phyloP scores from a whole-genome alignment of 2,329 filamentous ascomycete genomes.

The Fusarium humuli region DNA sequence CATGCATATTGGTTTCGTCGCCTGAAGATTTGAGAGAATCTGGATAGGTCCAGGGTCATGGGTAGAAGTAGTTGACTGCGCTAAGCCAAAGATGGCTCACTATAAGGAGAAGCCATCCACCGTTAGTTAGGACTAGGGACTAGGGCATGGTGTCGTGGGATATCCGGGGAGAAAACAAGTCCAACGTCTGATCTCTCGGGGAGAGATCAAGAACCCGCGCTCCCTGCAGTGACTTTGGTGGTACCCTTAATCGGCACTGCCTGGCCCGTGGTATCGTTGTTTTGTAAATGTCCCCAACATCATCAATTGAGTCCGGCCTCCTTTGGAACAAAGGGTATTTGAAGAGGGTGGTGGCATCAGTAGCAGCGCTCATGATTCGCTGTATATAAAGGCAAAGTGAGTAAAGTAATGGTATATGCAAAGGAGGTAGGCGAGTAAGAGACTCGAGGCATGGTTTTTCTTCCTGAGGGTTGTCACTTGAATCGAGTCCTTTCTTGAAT shows the following conservation, averaged over 20 bases:
- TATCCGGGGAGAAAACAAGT: conserved; percentile 44
- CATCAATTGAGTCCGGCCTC: background rate
- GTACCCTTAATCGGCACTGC: conserved; percentile 3
- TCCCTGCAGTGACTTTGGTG: conserved; percentile 36
- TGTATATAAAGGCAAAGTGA: background rate
- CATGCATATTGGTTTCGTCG: conserved; percentile 12
- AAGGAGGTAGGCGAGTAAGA: conserved; percentile 8
- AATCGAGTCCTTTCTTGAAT: background rate
- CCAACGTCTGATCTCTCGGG: conserved; percentile 16
- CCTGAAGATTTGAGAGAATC: conserved; percentile 1
- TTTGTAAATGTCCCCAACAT: conserved; percentile 11
- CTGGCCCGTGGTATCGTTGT: background rate
- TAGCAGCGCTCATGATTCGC: conserved; percentile 10
- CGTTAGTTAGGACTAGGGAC: conserved; percentile 24
- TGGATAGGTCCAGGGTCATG: background rate
- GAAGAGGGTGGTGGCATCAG: conserved; percentile 4
- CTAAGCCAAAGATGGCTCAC: conserved; percentile 19
- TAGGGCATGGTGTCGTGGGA: conserved; percentile 9
- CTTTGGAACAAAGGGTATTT: conserved; percentile 1
- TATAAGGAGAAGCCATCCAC: conserved; percentile 28
- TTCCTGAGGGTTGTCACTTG: background rate
- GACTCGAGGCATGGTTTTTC: background rate
- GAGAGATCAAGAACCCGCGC: conserved; percentile 17
- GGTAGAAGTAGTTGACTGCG: background rate
- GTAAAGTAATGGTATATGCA: background rate